These are phyloP conservation scores for Microascus cirrosus DNA, from an alignment of 2,329 filamentous ascomycete species.

Conservation along the genomic window DNA sequence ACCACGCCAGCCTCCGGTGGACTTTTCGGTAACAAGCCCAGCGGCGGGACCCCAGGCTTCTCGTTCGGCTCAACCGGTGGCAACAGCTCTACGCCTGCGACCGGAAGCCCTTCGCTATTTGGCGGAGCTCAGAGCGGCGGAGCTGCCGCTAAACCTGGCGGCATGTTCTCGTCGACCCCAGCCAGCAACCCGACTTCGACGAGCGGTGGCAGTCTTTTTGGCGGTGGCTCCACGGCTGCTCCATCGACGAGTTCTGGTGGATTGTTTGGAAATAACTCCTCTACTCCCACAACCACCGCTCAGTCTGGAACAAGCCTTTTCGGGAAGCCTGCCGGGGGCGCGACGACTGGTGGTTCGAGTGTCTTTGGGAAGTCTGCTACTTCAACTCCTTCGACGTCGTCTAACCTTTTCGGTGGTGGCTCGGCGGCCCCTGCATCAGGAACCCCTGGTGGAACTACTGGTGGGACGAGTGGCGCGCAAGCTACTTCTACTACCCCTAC, in stretches of 20 bases:
- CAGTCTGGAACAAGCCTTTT: slow-evolving; percentile 10
- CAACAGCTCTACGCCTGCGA: slow-evolving; percentile 30
- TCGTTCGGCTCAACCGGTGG: slow-evolving; percentile 27
- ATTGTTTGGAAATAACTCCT: background rate
- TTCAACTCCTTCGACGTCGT: slow-evolving; percentile 9
- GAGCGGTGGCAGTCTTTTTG: slow-evolving; percentile 3
- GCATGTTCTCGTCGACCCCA: slow-evolving; percentile 15
- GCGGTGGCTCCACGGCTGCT: slow-evolving; percentile 7
- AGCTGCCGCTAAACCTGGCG: slow-evolving; percentile 8
- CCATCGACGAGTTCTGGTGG: slow-evolving; percentile 8
- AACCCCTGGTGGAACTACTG: background rate
- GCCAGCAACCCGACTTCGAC: slow-evolving; percentile 11
- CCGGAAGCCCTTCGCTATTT: slow-evolving; percentile 16
- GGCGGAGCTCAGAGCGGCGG: slow-evolving; percentile 6
- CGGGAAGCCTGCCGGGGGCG: slow-evolving; percentile 10
- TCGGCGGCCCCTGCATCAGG: slow-evolving; percentile 5
- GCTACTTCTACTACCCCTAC: slow-evolving; percentile 16
- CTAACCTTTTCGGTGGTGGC: slow-evolving; percentile 12
- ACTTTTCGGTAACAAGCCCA: slow-evolving; percentile 24
- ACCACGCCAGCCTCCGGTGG: slow-evolving; percentile 25
- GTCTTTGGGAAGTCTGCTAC: slow-evolving; percentile 12
- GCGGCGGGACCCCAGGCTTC: slow-evolving; percentile 18
- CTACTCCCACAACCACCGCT: background rate
- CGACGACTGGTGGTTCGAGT: slow-evolving; percentile 10
- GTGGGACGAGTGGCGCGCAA: slow-evolving; percentile 18